A percentile compares a stretch with the other conserved stretches of the same genome.
Conservation (phyloP, 805 yeast genomes). For the Lipomyces chichibuensis region DNA sequence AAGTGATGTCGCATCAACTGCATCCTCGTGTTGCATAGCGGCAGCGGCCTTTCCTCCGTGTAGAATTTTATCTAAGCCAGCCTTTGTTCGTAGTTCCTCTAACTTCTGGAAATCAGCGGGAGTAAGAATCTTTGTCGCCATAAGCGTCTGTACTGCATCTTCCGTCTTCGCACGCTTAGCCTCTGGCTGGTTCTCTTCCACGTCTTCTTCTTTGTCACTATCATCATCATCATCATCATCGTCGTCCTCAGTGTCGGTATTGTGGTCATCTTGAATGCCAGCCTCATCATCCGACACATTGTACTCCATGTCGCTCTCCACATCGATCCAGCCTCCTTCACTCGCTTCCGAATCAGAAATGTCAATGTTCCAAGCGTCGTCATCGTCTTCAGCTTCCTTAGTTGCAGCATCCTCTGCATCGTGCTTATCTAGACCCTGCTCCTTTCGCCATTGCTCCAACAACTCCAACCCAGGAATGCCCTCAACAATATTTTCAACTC, state of each 20-base stretch:
- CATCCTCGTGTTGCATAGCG: slow-evolving; percentile 65
- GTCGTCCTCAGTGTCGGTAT: slow-evolving; percentile 48
- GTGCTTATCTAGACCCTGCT: slow-evolving; percentile 57
- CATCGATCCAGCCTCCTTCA: slow-evolving; percentile 91
- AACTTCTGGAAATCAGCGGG: slow-evolving; percentile 98
- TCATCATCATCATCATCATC: slow-evolving; percentile 34
- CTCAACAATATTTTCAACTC: slow-evolving; percentile 69
- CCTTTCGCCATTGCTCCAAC: slow-evolving; percentile 80
- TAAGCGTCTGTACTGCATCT: slow-evolving; percentile 57
- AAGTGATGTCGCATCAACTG: slow-evolving; percentile 75
- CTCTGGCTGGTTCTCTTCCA: slow-evolving; percentile 18
- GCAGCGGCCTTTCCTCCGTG: slow-evolving; percentile 50
- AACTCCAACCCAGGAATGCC: slow-evolving; percentile 91
- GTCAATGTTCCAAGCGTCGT: slow-evolving; percentile 35
- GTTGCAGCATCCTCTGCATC: slow-evolving; percentile 63
- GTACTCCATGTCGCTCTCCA: slow-evolving; percentile 68
- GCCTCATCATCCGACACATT: slow-evolving; percentile 41
- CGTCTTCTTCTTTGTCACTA: slow-evolving; percentile 10
- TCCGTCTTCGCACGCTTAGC: slow-evolving; percentile 41
- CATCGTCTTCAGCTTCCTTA: slow-evolving; percentile 56
- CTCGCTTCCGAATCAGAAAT: slow-evolving; percentile 32
- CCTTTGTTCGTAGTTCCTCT: slow-evolving; percentile 81
- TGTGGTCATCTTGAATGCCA: slow-evolving; percentile 45
- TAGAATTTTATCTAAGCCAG: slow-evolving; percentile 80
- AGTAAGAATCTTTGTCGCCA: slow-evolving; percentile 78